phyloP scores from a whole-genome alignment of 176 grass and related monocot genomes.

The Aegilops speltoides region DNA sequence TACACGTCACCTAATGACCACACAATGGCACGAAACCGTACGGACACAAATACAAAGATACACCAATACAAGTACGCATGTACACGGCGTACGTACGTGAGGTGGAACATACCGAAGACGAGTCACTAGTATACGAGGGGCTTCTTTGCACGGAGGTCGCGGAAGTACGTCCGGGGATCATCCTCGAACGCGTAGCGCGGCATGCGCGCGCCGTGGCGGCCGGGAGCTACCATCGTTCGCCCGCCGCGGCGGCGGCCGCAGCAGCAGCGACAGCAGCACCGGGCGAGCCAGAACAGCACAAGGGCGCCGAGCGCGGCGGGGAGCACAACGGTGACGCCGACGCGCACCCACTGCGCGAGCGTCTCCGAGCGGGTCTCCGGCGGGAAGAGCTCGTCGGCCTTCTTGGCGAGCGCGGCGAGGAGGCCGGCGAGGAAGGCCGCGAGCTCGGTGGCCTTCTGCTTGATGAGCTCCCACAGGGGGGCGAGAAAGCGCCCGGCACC shows the following conservation, averaged over 20 bases:
- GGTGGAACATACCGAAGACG: too few relatives aligned
- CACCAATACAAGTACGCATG: too few relatives aligned
- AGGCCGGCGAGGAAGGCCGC: neutral
- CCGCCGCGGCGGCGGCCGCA: neutral
- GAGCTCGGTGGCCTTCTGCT: constrained; percentile 12
- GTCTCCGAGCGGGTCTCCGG: constrained; percentile 30
- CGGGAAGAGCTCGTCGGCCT: constrained; percentile 32
- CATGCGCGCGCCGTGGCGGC: constrained; percentile 25
- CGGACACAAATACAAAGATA: too few relatives aligned
- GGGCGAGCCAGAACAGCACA: neutral
- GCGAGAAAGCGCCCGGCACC: neutral
- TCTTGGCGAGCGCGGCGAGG: constrained; percentile 1
- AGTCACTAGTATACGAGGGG: neutral
- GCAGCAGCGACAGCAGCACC: neutral
- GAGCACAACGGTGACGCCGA: constrained; percentile 10
- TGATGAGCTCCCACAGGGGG: constrained; percentile 17
- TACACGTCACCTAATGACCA: too few relatives aligned
- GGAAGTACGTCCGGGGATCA: constrained; percentile 28
- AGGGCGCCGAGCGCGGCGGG: constrained; percentile 5
- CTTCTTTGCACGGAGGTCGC: constrained; percentile 25
- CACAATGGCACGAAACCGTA: too few relatives aligned
- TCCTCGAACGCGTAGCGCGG: constrained; percentile 28
- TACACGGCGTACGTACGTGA: too few relatives aligned
- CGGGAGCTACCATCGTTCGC: constrained; percentile 33
- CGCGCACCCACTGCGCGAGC: constrained; percentile 1